Conservation (phyloP, 805 yeast genomes). For the Candida qinlingensis region DNA sequence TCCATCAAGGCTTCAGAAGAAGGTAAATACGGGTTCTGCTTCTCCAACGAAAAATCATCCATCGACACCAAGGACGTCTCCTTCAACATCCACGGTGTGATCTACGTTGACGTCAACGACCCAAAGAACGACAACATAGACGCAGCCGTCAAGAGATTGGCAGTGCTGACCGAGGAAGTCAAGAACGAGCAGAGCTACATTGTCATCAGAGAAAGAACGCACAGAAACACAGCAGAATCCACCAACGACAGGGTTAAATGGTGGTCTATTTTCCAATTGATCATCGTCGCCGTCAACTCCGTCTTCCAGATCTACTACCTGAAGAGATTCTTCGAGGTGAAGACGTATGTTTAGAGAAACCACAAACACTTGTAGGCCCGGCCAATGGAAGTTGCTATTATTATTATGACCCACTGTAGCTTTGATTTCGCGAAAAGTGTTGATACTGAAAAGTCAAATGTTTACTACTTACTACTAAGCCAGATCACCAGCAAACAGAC, state of each 20-base stretch:
- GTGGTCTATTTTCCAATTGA: slow-evolving; percentile 92
- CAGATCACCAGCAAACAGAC: too few species aligned
- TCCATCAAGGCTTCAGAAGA: slow-evolving; percentile 54
- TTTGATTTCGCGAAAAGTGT: background rate
- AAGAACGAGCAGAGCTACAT: slow-evolving; percentile 89
- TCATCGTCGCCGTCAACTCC: slow-evolving; percentile 81
- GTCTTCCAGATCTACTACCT: slow-evolving; percentile 90
- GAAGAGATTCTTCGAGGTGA: slow-evolving; percentile 93
- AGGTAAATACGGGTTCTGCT: slow-evolving; percentile 86
- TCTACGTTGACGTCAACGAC: slow-evolving; percentile 75
- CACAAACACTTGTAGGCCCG: too few species aligned
- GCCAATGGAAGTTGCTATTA: background rate
- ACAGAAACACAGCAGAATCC: slow-evolving; percentile 97
- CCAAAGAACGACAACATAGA: slow-evolving; percentile 78
- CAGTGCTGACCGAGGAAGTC: slow-evolving; percentile 76
- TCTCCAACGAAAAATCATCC: slow-evolving; percentile 76
- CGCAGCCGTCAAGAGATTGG: slow-evolving; percentile 70
- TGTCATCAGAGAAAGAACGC: slow-evolving; percentile 94
- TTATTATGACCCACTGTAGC: too few species aligned
- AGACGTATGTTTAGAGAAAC: slow-evolving; percentile 61
- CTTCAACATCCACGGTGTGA: slow-evolving; percentile 90
- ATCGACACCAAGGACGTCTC: slow-evolving; percentile 83
- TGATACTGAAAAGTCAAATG: too few species aligned
- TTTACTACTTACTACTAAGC: too few species aligned
- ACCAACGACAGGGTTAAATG: slow-evolving; percentile 95